Conservation (phyloP, 345 rosid genomes). For the Arabidopsis arenosa region DNA sequence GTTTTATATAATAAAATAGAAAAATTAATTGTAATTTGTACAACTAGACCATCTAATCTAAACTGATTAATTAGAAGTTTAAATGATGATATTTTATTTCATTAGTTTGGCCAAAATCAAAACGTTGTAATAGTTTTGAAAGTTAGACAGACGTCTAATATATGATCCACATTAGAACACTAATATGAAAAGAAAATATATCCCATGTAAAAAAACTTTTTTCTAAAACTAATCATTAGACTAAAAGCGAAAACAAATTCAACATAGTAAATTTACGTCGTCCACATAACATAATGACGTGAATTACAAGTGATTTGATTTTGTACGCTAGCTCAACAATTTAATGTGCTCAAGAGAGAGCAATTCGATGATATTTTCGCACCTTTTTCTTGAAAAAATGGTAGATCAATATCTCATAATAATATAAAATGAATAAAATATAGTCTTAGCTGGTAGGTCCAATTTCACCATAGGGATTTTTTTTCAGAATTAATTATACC, state of each 20-base stretch:
- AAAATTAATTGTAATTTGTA: not conserved
- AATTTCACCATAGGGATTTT: slow-evolving; percentile 3
- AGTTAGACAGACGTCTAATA: not conserved
- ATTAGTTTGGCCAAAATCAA: not conserved
- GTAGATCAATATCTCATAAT: not conserved
- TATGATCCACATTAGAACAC: not conserved
- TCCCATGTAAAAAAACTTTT: not conserved
- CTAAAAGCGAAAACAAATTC: not conserved
- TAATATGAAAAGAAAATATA: not conserved
- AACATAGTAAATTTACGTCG: slow-evolving; percentile 13
- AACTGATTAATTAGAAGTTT: not conserved
- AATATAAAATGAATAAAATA: not conserved
- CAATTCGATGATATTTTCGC: not conserved
- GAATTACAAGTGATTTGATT: slow-evolving; percentile 26
- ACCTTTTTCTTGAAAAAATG: not conserved
- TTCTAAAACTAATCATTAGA: not conserved
- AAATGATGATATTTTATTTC: not conserved
- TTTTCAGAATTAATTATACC: not conserved
- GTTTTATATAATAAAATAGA: not conserved
- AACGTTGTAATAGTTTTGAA: not conserved
- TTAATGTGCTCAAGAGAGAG: not conserved
- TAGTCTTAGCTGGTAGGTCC: slow-evolving; percentile 37
- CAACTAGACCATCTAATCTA: not conserved
- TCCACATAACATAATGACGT: not conserved
- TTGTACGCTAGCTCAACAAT: slow-evolving; percentile 4